phyloP scores from a whole-genome alignment of 106 monocot genomes.

The Dendrobium chrysotoxum region DNA sequence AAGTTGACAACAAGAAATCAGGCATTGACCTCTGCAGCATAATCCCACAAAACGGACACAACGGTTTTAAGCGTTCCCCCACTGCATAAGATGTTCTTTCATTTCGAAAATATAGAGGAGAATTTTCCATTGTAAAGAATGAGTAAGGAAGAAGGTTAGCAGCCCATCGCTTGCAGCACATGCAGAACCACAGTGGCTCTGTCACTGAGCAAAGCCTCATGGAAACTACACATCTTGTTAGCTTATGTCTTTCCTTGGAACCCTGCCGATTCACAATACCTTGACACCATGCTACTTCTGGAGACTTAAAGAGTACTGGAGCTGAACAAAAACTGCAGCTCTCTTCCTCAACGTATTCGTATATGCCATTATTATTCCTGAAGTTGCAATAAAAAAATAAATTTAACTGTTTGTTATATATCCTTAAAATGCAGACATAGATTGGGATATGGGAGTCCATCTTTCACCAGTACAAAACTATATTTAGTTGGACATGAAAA shows the following conservation, averaged over 20 bases:
- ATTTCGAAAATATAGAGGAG: constrained; percentile 17
- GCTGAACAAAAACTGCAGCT: constrained; percentile 60
- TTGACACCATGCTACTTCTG: constrained; percentile 48
- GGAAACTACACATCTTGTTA: constrained; percentile 61
- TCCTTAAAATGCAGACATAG: too few species aligned
- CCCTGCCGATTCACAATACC: constrained; percentile 13
- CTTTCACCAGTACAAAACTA: too few species aligned
- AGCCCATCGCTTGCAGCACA: constrained; percentile 54
- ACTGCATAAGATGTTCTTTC: not conserved
- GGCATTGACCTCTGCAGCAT: constrained; percentile 51
- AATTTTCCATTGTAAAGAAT: constrained; percentile 43
- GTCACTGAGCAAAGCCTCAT: constrained; percentile 50
- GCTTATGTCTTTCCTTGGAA: constrained; percentile 35
- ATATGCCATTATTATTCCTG: constrained; percentile 20
- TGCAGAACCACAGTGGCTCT: constrained; percentile 57
- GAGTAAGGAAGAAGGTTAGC: constrained; percentile 31
- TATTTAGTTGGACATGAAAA: too few species aligned
- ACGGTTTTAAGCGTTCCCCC: constrained; percentile 8
- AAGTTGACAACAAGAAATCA: constrained; percentile 47
- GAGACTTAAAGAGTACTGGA: constrained; percentile 55
- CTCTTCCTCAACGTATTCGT: constrained; percentile 30
- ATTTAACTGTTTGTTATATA: not conserved
- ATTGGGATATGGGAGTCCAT: too few species aligned
- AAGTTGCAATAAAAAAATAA: not conserved
- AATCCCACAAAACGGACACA: constrained; percentile 83